A percentile compares a stretch with the other conserved stretches of the same genome.
Evolutionary conservation across 2,329 filamentous ascomycete species (phyloP).

Genomic region (Drechslera avenae): DNA sequence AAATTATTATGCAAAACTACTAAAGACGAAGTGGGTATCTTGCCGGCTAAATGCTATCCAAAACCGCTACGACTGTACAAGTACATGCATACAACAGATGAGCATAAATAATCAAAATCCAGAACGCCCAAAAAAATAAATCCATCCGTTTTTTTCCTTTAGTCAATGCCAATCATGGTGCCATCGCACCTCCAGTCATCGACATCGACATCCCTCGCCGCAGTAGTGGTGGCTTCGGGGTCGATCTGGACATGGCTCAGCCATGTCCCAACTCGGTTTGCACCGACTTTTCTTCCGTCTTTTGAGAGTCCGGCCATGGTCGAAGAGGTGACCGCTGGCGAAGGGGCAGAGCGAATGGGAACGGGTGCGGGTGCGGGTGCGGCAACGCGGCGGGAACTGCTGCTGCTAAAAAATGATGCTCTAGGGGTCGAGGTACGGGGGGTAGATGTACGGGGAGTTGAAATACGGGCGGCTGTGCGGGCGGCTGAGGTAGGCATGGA

Average conservation of each 20-base stretch:
- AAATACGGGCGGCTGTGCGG: constrained; percentile 32
- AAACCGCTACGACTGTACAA: constrained; percentile 15
- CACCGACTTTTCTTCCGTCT: constrained; percentile 44
- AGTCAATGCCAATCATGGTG: constrained; percentile 45
- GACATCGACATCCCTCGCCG: constrained; percentile 40
- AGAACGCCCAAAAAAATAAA: constrained; percentile 12
- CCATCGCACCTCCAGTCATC: constrained; percentile 46
- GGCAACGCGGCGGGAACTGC: constrained; percentile 31
- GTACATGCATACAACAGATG: constrained; percentile 8
- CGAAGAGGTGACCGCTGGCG: constrained; percentile 27
- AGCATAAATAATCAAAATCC: background rate
- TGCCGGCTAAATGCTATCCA: constrained; percentile 19
- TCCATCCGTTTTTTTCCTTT: constrained; percentile 16
- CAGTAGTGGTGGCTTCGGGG: constrained; percentile 43
- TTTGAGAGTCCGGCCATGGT: constrained; percentile 47
- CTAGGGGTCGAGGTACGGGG: constrained; percentile 28
- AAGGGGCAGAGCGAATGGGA: constrained; percentile 9
- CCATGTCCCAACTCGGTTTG: constrained; percentile 48
- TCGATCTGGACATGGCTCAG: constrained; percentile 46
- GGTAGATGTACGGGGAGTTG: constrained; percentile 23
- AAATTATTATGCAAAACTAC: constrained; percentile 9
- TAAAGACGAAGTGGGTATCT: constrained; percentile 18
- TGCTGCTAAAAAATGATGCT: constrained; percentile 34
- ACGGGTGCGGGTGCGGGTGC: constrained; percentile 11
- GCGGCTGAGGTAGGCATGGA: constrained; percentile 36